Percentiles rank a stretch among this genome's conserved stretches.
These are phyloP conservation scores for Golubevia pallescens DNA, from an alignment of 1,284 basidiomycete genomes.

Conservation along the genomic window DNA sequence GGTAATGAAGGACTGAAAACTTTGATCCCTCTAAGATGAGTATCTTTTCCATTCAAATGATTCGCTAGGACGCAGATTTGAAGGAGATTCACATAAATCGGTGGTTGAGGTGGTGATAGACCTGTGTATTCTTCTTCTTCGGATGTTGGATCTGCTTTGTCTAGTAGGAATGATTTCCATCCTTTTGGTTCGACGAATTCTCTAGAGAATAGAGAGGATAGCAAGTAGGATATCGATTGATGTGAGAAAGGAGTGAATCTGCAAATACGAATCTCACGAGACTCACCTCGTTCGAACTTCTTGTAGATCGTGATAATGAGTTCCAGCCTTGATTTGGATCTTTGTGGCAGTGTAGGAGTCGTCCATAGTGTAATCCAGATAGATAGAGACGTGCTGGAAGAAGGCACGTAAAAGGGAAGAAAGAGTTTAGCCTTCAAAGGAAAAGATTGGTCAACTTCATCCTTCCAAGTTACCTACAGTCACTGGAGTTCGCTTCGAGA, in stretches of 20 bases:
- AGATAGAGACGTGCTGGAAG: conserved; percentile 52
- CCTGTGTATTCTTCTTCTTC: conserved; percentile 1
- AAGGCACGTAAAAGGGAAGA: not conserved
- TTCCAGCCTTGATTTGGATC: conserved; percentile 50
- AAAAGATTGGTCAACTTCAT: too few relatives aligned
- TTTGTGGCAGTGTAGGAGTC: conserved; percentile 61
- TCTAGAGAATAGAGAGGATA: conserved; percentile 3
- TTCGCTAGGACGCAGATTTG: conserved; percentile 56
- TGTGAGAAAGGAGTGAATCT: not conserved
- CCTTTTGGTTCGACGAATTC: conserved; percentile 43
- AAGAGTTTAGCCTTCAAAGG: too few relatives aligned
- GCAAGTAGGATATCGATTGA: not conserved
- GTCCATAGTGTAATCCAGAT: conserved; percentile 51
- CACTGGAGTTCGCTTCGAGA: too few relatives aligned
- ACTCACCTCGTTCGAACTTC: conserved; percentile 44
- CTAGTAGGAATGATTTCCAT: conserved; percentile 55
- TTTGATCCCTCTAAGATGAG: conserved; percentile 44
- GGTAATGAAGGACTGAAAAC: conserved; percentile 41
- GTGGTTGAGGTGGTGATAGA: not conserved
- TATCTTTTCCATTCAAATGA: conserved; percentile 61
- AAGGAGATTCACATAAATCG: conserved; percentile 38
- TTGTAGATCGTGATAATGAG: conserved; percentile 56
- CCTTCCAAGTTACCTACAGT: too few relatives aligned
- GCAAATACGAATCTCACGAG: conserved; percentile 4
- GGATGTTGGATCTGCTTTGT: conserved; percentile 12